These are phyloP conservation scores for Prosopis cineraria DNA, from an alignment of 306 rosid species.

Conservation along the genomic window DNA sequence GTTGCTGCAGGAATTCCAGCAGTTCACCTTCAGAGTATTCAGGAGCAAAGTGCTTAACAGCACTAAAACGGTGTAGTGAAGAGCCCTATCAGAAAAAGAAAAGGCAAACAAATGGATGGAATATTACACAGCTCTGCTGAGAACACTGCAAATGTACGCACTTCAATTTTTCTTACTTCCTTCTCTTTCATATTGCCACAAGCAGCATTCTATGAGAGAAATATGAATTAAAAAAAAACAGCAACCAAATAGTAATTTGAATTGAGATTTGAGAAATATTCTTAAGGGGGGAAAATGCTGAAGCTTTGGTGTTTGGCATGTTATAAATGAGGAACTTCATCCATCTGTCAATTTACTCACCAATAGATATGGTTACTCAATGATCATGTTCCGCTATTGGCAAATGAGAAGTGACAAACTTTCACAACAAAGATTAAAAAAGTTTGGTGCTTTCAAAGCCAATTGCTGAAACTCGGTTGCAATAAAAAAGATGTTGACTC, in stretches of 20 bases:
- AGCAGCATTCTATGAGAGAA: background rate
- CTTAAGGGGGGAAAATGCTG: background rate
- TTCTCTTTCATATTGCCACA: constrained; percentile 19
- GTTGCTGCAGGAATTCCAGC: constrained; percentile 59
- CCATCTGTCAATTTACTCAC: constrained; percentile 3
- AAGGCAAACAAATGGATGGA: constrained; percentile 23
- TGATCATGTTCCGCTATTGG: background rate
- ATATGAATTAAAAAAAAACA: background rate
- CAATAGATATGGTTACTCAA: constrained; percentile 6
- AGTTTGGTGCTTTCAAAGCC: background rate
- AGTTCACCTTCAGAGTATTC: constrained; percentile 60
- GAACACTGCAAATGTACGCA: constrained; percentile 20
- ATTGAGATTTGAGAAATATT: background rate
- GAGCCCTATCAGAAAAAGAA: constrained; percentile 60
- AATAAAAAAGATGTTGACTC: background rate
- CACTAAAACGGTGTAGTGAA: constrained; percentile 63
- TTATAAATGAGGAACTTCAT: constrained; percentile 21
- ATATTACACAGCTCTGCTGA: background rate
- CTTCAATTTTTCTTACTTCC: background rate
- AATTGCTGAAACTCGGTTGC: background rate
- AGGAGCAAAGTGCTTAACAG: constrained; percentile 75
- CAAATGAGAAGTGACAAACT: background rate
- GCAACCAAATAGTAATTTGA: background rate
- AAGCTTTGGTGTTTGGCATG: constrained; percentile 22
- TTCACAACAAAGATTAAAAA: background rate